Conservation (phyloP, 192 early-diverging fungal species). For the Cetraspora pellucida region DNA sequence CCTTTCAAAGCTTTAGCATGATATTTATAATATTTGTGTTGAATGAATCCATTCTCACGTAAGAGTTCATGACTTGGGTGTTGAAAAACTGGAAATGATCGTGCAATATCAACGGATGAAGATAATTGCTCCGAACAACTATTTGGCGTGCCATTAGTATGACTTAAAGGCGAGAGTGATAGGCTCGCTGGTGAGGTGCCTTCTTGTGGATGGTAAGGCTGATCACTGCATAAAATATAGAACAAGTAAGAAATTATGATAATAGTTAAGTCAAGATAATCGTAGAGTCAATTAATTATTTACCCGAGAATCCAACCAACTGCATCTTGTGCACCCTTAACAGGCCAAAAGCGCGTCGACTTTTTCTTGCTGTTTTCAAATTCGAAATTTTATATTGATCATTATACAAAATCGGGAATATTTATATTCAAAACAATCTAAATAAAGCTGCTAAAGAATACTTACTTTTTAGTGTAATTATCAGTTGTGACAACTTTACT, state of each 20-base stretch:
- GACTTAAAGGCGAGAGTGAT: slow-evolving; percentile 43
- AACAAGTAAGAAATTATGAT: too few relatives aligned
- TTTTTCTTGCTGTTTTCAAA: slow-evolving; percentile 43
- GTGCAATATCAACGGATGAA: slow-evolving; percentile 55
- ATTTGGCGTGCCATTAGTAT: slow-evolving; percentile 38
- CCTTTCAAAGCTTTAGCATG: slow-evolving; percentile 83
- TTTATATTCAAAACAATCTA: too few relatives aligned
- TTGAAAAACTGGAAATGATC: slow-evolving; percentile 66
- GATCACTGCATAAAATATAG: slow-evolving; percentile 38
- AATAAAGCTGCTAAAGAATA: too few relatives aligned
- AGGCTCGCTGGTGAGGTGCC: slow-evolving; percentile 36
- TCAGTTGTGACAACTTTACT: not conserved
- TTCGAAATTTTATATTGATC: too few relatives aligned
- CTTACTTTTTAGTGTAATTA: not conserved
- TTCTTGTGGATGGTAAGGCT: slow-evolving; percentile 54
- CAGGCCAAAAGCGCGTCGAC: slow-evolving; percentile 56
- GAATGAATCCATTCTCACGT: slow-evolving; percentile 96
- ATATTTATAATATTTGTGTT: slow-evolving; percentile 96
- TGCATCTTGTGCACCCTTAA: slow-evolving; percentile 59
- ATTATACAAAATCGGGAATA: too few relatives aligned
- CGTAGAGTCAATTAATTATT: too few relatives aligned
- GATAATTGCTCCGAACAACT: slow-evolving; percentile 42
- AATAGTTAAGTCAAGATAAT: too few relatives aligned
- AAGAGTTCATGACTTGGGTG: slow-evolving; percentile 93
- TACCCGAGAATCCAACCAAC: slow-evolving; percentile 75